Base-by-base conservation (phyloP, 257 asterid species). In the Agastache rugosa region DNA sequence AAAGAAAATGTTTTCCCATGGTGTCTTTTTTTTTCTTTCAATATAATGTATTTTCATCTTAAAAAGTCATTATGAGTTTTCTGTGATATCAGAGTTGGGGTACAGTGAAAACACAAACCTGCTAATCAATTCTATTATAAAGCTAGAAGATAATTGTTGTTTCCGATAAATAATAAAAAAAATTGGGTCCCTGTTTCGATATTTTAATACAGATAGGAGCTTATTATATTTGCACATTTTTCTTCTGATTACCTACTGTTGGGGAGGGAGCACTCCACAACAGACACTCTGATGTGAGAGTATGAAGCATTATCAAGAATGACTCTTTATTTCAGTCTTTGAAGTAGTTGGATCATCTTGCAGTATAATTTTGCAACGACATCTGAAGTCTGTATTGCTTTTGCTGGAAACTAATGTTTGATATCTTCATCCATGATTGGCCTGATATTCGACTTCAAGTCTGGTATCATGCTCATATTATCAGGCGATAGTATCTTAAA, bases 351-450 rank as follows among this genome's bases (percentile, higher is more conserved):
- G 9, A 58, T 71, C 45, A 39, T 37, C 47, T n/a, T 59, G 10
- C 11, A 42, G 22, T 2, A 17, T 53, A 19, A 8, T n/a, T 17
- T 53, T 53, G 29, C 59, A 17, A 8, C 47, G 11, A 2, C 20
- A 20, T 62, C 35, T 47, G 48, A 74, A 74, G 39, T n/a, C 25
- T 59, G n/a, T 14, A 27, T 47, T 25, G 19, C 60, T 29, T 67
- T 12, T 34, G 34, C 3, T 56, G 17, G 63, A 29, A 55, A 59
- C 62, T 34, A 27, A 56, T 8, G 0, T 34, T 29, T 59, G 41
- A 29, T 15, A 15, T 11, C 42, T 59, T 29, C 65, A 59, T 14
- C 20, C 3, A 1, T 58, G 41, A 15, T 1, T 14, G 8, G 25
- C 56, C 11, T 6, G n/a, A 15, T 47, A 19, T 34, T n/a, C 14